Evolutionary conservation across 1,284 basidiomycete genomes (phyloP).

Genomic region (Kwoniella shivajii): DNA sequence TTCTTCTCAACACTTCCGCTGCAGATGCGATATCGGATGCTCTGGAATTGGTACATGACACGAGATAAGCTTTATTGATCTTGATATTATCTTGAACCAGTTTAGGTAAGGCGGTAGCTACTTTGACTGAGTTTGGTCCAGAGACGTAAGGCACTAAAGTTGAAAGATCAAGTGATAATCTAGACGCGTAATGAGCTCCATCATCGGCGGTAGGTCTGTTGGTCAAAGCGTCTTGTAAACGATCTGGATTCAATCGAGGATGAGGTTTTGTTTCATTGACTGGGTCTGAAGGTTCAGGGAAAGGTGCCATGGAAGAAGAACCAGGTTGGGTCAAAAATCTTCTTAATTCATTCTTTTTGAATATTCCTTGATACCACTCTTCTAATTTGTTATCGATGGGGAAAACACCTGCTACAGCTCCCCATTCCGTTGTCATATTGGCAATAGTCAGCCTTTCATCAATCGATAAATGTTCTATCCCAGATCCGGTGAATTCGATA

Average conservation of each 20-base stretch:
- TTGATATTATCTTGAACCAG: conserved; percentile 73
- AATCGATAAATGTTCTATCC: conserved; percentile 75
- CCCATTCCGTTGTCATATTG: conserved; percentile 99
- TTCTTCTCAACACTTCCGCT: conserved; percentile 81
- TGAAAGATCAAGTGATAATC: conserved; percentile 88
- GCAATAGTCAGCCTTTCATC: conserved; percentile 95
- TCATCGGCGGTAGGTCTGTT: conserved; percentile 69
- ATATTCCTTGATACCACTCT: conserved; percentile 82
- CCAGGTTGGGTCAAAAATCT: conserved; percentile 63
- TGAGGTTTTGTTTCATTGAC: conserved; percentile 60
- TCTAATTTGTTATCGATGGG: conserved; percentile 83
- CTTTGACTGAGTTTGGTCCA: conserved; percentile 96
- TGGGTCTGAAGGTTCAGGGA: conserved; percentile 39
- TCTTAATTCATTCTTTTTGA: conserved; percentile 76
- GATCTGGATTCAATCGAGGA: conserved; percentile 77
- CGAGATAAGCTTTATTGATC: conserved; percentile 97
- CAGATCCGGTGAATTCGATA: conserved; percentile 95
- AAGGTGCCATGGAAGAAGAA: conserved; percentile 29
- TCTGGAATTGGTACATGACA: conserved; percentile 97
- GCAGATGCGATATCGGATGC: conserved; percentile 92
- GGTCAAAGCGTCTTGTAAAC: conserved; percentile 69
- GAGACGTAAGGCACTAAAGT: conserved; percentile 94
- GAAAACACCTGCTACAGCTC: conserved; percentile 93
- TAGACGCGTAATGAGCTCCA: conserved; percentile 81
- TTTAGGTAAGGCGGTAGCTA: conserved; percentile 84